Percentiles rank a stretch among this genome's conserved stretches.
Conservation (phyloP, 225 moss, liverwort and hornwort genomes). For the Antitrichia curtipendula region DNA sequence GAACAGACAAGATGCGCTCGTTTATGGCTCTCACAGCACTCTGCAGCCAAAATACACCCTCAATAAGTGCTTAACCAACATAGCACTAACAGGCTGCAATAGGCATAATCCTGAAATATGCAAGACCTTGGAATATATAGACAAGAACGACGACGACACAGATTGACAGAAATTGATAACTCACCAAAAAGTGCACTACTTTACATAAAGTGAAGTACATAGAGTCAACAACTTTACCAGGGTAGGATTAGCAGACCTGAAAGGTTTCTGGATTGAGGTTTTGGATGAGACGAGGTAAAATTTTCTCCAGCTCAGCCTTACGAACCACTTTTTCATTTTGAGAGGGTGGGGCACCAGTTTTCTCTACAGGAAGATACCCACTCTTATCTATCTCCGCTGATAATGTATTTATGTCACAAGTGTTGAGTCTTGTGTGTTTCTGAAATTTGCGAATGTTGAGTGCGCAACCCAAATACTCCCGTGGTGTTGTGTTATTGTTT, state of each 20-base stretch:
- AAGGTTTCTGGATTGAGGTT: slow-evolving; percentile 69
- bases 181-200: not conserved
- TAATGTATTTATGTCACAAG: slow-evolving; percentile 48
- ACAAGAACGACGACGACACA: not conserved
- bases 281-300: slow-evolving; percentile 47
- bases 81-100: not conserved
- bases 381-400: slow-evolving; percentile 44
- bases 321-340: slow-evolving; percentile 65
- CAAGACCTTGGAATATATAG: not conserved
- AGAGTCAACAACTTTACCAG: not conserved
- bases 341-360: slow-evolving; percentile 9
- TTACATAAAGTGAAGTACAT: not conserved
- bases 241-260: slow-evolving; percentile 17
- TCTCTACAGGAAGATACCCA: slow-evolving; percentile 39
- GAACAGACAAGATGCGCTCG: slow-evolving; percentile 59
- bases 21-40: slow-evolving; percentile 83
- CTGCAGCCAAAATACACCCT: slow-evolving; percentile 14
- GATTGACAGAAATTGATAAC: not conserved
- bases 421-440: slow-evolving; percentile 72
- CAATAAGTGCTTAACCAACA: not conserved
- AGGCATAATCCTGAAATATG: not conserved
- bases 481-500: slow-evolving; percentile 60
- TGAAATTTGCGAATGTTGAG: slow-evolving; percentile 74
- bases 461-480: slow-evolving; percentile 68
- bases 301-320: slow-evolving; percentile 85